These are phyloP conservation scores for Saccharomycopsis fodiens DNA, from an alignment of 805 yeast species.

Conservation along the genomic window DNA sequence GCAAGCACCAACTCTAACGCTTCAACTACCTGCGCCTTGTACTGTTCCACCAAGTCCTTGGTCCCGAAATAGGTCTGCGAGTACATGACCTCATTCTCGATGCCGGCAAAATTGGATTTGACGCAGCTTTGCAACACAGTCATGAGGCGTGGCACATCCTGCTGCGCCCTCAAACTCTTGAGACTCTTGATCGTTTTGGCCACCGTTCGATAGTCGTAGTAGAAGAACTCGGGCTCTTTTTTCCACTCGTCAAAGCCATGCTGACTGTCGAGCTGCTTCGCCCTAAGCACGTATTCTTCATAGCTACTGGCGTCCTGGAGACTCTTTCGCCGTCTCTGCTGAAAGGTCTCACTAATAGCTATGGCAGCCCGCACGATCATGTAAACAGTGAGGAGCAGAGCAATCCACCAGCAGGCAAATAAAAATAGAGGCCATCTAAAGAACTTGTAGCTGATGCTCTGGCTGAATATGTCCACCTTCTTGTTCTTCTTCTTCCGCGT, in stretches of 20 bases:
- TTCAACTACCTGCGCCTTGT: conserved; percentile 43
- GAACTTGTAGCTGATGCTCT: conserved; percentile 37
- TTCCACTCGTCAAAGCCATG: conserved; percentile 62
- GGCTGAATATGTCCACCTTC: conserved; percentile 8
- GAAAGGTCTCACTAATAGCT: conserved; percentile 49
- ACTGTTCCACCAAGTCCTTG: conserved; percentile 48
- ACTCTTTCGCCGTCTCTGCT: conserved; percentile 40
- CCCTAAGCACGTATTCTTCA: conserved; percentile 55
- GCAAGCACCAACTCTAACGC: conserved; percentile 39
- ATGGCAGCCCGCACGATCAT: conserved; percentile 50
- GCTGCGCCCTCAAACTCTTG: conserved; percentile 27
- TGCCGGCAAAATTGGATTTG: conserved; percentile 71
- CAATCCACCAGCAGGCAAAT: conserved; percentile 47
- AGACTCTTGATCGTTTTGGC: conserved; percentile 40
- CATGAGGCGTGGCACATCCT: conserved; percentile 39
- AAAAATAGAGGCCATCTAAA: conserved; percentile 61
- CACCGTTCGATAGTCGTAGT: conserved; percentile 61
- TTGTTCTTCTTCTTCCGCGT: conserved; percentile 11
- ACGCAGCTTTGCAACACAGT: conserved; percentile 57
- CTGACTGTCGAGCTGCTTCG: conserved; percentile 47
- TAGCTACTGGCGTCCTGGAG: conserved; percentile 44
- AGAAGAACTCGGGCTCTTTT: conserved; percentile 48
- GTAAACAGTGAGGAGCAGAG: conserved; percentile 41
- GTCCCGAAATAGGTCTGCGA: conserved; percentile 75
- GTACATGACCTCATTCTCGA: conserved; percentile 62